Evolutionary conservation across 495 filamentous ascomycete genomes (phyloP).

Genomic region (Paragyromitra xinjiangensis): DNA sequence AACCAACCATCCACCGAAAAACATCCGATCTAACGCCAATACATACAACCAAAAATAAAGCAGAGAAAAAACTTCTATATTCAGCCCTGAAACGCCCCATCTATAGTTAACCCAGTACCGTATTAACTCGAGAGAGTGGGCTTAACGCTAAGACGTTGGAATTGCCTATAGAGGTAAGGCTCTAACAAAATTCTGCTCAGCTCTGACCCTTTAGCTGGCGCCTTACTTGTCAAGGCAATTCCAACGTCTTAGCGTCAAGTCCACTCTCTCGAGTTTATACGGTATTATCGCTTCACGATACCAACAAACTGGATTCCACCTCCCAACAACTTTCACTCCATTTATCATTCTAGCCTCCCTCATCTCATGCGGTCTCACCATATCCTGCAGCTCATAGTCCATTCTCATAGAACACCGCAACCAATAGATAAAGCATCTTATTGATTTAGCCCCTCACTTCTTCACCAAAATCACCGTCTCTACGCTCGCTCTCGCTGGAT

Average conservation of each 20-base stretch:
- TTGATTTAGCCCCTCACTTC: neutral
- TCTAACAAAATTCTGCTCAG: too few species aligned
- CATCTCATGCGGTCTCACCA: too few species aligned
- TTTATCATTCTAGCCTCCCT: neutral
- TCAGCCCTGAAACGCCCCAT: constrained; percentile 4
- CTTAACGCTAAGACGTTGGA: too few species aligned
- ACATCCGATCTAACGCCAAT: neutral
- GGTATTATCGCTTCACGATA: neutral
- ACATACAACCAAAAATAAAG: neutral
- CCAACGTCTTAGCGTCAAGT: too few species aligned
- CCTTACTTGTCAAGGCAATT: too few species aligned
- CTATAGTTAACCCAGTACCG: neutral
- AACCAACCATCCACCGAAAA: neutral
- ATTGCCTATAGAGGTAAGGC: too few species aligned
- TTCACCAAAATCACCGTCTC: constrained; percentile 33
- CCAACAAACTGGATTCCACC: neutral
- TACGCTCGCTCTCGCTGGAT: constrained; percentile 11
- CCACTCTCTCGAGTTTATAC: too few species aligned
- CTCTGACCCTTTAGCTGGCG: too few species aligned
- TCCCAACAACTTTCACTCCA: neutral
- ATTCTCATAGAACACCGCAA: too few species aligned
- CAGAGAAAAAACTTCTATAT: constrained; percentile 18
- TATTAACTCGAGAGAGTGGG: too few species aligned
- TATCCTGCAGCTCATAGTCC: too few species aligned
- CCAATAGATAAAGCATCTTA: too few species aligned